A percentile compares a stretch with the other conserved stretches of the same genome.
These are phyloP conservation scores for Obelidium mucronatum DNA, from an alignment of 192 early-diverging fungal genomes.

Conservation along the genomic window DNA sequence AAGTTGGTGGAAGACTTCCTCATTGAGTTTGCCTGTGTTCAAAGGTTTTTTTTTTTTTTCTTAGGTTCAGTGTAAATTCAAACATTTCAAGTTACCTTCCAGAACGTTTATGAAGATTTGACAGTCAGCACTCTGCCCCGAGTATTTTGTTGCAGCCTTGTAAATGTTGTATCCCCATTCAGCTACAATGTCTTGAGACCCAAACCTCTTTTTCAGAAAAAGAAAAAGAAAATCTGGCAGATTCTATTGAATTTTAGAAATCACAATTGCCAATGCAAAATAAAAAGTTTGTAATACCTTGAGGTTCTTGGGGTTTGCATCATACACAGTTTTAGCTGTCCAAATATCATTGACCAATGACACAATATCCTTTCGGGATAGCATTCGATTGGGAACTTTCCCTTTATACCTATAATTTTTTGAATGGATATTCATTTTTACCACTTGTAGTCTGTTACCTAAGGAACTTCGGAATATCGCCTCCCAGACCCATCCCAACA, in stretches of 20 bases:
- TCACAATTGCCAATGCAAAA: too few species aligned
- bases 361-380: constrained; percentile 46
- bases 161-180: constrained; percentile 68
- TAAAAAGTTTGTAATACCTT: constrained; percentile 16
- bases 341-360: constrained; percentile 60
- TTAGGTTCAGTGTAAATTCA: not conserved
- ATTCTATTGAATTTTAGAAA: constrained; percentile 32
- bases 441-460: too few species aligned
- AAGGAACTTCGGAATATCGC: constrained; percentile 52
- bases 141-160: constrained; percentile 15
- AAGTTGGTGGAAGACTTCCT: constrained; percentile 52
- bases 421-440: too few species aligned
- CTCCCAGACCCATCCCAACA: constrained; percentile 45
- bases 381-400: constrained; percentile 56
- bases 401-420: constrained; percentile 59
- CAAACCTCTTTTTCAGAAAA: constrained; percentile 68
- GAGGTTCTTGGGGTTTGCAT: constrained; percentile 37
- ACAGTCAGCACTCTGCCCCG: constrained; percentile 39
- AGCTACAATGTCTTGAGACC: constrained; percentile 58
- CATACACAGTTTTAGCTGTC: constrained; percentile 59
- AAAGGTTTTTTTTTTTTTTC: not conserved
- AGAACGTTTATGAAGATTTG: constrained; percentile 51
- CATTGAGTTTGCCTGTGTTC: constrained; percentile 39
- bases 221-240: constrained; percentile 61
- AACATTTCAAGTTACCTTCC: constrained; percentile 33